Evolutionary conservation across 2,329 filamentous ascomycete genomes (phyloP).

Genomic region (Venturia asperata): DNA sequence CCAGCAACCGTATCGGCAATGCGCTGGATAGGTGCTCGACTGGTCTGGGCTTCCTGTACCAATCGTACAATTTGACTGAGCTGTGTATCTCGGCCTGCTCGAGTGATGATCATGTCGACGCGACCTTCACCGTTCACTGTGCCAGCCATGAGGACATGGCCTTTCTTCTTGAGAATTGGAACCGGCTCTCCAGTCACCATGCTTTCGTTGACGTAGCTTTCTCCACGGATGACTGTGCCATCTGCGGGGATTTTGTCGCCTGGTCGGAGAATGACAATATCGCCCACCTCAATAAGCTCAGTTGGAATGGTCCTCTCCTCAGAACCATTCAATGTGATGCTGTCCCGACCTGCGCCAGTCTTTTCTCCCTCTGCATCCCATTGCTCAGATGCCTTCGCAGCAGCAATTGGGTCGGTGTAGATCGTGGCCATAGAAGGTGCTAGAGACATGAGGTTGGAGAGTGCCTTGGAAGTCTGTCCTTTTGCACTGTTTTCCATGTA

Average conservation of each 20-base stretch:
- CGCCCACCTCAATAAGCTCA: conserved; percentile 86
- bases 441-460: conserved; percentile 90
- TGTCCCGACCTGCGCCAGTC: conserved; percentile 35
- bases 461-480: conserved; percentile 88
- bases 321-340: conserved; percentile 45
- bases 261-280: conserved; percentile 85
- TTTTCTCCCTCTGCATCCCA: conserved; percentile 51
- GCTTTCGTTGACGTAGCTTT: conserved; percentile 92
- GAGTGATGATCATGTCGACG: conserved; percentile 84
- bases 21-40: conserved; percentile 85
- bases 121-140: conserved; percentile 93
- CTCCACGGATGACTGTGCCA: conserved; percentile 75
- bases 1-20: conserved; percentile 87
- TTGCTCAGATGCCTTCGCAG: conserved; percentile 76
- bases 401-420: conserved; percentile 88
- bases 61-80: conserved; percentile 96
- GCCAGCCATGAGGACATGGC: conserved; percentile 74
- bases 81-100: conserved; percentile 90
- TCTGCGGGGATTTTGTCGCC: conserved; percentile 97
- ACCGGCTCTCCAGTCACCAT: conserved; percentile 98
- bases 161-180: conserved; percentile 83
- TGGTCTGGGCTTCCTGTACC: conserved; percentile 96
- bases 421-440: conserved; percentile 96
- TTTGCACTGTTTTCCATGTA: conserved; percentile 93
- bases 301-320: conserved; percentile 86